Evolutionary conservation across 192 early-diverging fungal species (phyloP).

Genomic region (Entomortierella parvispora): DNA sequence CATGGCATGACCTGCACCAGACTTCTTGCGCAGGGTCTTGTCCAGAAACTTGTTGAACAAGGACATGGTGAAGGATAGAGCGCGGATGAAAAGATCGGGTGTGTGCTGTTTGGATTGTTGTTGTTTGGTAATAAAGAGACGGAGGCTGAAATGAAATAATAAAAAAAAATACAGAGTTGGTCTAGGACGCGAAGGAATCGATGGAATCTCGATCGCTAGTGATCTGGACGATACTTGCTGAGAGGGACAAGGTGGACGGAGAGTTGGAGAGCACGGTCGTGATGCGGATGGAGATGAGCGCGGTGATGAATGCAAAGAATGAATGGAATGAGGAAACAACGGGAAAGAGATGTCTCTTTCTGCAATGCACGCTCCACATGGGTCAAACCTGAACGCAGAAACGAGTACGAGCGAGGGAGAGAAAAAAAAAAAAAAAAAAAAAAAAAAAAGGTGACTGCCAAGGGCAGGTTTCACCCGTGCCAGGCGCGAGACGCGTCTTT

Average conservation of each 20-base stretch:
- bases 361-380: neutral
- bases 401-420: too few relatives aligned
- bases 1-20: conserved; percentile 5
- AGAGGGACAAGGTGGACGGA: too few relatives aligned
- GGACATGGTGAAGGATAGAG: conserved; percentile 6
- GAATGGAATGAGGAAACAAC: neutral
- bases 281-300: too few relatives aligned
- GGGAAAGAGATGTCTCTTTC: conserved; percentile 2
- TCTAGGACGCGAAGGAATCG: too few relatives aligned
- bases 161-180: too few relatives aligned
- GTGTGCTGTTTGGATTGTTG: neutral
- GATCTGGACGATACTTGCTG: too few relatives aligned
- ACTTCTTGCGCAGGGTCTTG: conserved; percentile 29
- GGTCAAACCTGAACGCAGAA: too few relatives aligned
- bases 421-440: conserved; percentile 14
- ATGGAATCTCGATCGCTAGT: too few relatives aligned
- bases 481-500: neutral
- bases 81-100: neutral
- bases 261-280: too few relatives aligned
- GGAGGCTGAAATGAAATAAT: too few relatives aligned
- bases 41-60: conserved; percentile 43
- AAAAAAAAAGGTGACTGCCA: conserved; percentile 7
- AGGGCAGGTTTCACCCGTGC: neutral
- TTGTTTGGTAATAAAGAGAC: neutral
- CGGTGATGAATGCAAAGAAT: neutral